These are phyloP conservation scores for Mycothermus thermophilus DNA, from an alignment of 495 filamentous ascomycete species.

Conservation along the genomic window DNA sequence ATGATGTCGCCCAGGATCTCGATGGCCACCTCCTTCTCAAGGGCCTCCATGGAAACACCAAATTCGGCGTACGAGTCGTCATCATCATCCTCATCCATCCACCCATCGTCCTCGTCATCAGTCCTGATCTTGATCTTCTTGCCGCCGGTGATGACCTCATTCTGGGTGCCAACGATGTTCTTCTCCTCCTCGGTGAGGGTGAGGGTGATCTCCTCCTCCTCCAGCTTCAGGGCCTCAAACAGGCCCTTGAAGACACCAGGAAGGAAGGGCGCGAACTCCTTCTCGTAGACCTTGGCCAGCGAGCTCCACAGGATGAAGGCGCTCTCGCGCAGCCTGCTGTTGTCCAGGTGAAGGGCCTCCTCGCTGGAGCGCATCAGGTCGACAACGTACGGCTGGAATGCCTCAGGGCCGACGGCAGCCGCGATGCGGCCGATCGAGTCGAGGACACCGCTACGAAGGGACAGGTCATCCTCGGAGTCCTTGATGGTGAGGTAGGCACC, in stretches of 20 bases:
- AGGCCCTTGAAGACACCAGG: conserved; percentile 73
- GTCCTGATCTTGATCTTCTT: conserved; percentile 73
- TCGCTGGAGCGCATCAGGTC: conserved; percentile 83
- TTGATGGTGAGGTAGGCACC: conserved; percentile 74
- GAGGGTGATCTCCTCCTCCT: conserved; percentile 75
- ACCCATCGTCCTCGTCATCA: conserved; percentile 43
- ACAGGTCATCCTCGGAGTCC: conserved; percentile 76
- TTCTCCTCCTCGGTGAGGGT: conserved; percentile 63
- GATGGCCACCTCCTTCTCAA: conserved; percentile 95
- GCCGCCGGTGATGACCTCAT: conserved; percentile 61
- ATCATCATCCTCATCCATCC: conserved; percentile 53
- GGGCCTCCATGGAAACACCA: conserved; percentile 67
- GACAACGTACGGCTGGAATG: conserved; percentile 80
- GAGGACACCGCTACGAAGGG: conserved; percentile 74
- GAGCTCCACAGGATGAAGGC: conserved; percentile 94
- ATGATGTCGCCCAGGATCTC: conserved; percentile 91
- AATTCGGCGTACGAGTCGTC: conserved; percentile 77
- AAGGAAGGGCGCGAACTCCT: conserved; percentile 78
- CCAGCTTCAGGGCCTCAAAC: conserved; percentile 72
- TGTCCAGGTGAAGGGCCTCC: conserved; percentile 79
- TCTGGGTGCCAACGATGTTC: conserved; percentile 48
- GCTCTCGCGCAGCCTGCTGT: conserved; percentile 81
- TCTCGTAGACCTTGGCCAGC: conserved; percentile 85
- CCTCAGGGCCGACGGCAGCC: conserved; percentile 66
- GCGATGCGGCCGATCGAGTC: conserved; percentile 91